Conservation (phyloP, 2,329 filamentous ascomycete genomes). For the Graphilbum sp. region DNA sequence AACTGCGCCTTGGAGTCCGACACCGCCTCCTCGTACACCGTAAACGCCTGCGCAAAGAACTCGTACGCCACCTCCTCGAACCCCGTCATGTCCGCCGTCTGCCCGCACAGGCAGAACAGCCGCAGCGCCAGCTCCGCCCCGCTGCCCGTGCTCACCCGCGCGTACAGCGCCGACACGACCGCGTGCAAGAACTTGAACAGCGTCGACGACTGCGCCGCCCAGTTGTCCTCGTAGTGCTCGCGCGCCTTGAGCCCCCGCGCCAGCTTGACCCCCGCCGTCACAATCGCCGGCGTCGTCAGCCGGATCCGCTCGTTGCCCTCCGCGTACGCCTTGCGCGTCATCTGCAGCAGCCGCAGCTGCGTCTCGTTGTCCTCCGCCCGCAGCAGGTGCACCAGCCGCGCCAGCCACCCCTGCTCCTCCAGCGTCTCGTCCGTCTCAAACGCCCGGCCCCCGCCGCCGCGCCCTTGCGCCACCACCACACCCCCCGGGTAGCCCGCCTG, state of each 20-base stretch:
- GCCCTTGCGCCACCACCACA: conserved; percentile 61
- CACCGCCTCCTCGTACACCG: conserved; percentile 91
- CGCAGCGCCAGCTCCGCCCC: conserved; percentile 79
- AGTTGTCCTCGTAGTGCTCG: conserved; percentile 62
- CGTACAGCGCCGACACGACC: conserved; percentile 71
- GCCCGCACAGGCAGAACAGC: conserved; percentile 79
- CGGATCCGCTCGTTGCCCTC: conserved; percentile 92
- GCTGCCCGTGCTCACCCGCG: conserved; percentile 53
- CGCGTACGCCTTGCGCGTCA: conserved; percentile 68
- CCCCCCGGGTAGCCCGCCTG: conserved; percentile 72
- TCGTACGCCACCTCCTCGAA: conserved; percentile 97
- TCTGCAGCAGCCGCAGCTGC: conserved; percentile 85
- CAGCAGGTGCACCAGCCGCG: conserved; percentile 78
- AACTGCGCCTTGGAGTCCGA: conserved; percentile 95
- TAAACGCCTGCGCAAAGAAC: conserved; percentile 96
- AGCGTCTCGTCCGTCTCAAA: conserved; percentile 91
- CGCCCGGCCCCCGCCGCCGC: conserved; percentile 40
- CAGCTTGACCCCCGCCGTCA: conserved; percentile 80
- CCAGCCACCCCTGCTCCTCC: conserved; percentile 95
- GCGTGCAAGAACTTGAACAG: conserved; percentile 95
- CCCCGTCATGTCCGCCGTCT: conserved; percentile 77
- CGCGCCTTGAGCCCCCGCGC: conserved; percentile 77
- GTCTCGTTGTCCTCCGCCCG: conserved; percentile 75
- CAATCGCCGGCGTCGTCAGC: conserved; percentile 83
- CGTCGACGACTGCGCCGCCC: conserved; percentile 50